Evolutionary conservation across 768 basidiomycete genomes (phyloP).

Genomic region (Lactarius psammicola): DNA sequence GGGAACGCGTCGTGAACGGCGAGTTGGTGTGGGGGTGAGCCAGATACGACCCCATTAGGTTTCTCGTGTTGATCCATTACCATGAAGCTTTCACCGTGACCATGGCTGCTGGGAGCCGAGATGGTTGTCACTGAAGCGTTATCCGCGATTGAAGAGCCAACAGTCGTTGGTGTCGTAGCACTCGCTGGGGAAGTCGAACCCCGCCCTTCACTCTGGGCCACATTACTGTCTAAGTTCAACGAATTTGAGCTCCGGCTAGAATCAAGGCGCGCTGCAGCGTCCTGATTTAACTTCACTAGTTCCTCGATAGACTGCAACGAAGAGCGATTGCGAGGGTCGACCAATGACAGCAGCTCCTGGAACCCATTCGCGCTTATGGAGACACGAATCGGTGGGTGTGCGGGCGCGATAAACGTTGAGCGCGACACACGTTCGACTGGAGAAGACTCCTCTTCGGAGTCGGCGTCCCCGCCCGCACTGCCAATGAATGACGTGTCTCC

Average conservation of each 20-base stretch:
- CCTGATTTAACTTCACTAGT: conserved; percentile 41
- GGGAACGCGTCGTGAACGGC: background rate
- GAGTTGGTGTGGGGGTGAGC: background rate
- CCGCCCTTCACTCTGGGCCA: conserved; percentile 14
- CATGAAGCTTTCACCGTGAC: conserved; percentile 14
- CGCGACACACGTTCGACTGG: conserved; percentile 65
- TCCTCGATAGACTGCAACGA: conserved; percentile 45
- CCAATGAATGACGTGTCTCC: conserved; percentile 31
- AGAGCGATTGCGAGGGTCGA: conserved; percentile 40
- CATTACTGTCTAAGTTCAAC: conserved; percentile 14
- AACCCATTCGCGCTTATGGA: conserved; percentile 85
- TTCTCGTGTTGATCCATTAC: background rate
- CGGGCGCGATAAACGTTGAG: conserved; percentile 81
- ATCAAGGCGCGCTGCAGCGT: conserved; percentile 13
- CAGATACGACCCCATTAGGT: background rate
- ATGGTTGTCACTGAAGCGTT: conserved; percentile 31
- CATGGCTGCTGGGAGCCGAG: conserved; percentile 23
- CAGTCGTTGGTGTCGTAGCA: conserved; percentile 29
- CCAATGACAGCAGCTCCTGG: conserved; percentile 63
- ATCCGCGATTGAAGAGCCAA: conserved; percentile 18
- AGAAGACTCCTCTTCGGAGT: conserved; percentile 48
- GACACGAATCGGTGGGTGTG: conserved; percentile 87
- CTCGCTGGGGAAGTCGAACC: conserved; percentile 31
- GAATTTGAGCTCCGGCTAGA: conserved; percentile 19
- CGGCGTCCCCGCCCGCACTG: conserved; percentile 33